Base-by-base conservation (phyloP, 805 yeast species). In the Kockiozyma suomiensis region DNA sequence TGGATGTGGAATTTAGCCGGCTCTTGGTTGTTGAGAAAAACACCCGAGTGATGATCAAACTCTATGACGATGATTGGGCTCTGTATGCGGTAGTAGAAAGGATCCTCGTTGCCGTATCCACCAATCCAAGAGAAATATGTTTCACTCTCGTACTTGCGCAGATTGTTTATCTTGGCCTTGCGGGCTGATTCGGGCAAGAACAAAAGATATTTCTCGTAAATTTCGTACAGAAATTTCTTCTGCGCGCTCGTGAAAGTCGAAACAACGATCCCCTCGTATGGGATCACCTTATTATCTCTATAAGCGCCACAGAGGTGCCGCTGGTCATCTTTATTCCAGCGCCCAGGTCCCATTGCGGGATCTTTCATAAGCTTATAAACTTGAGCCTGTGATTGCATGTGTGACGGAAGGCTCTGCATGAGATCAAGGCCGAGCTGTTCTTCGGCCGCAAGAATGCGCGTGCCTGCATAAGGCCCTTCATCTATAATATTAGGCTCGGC, bases 11-110 rank as follows among this genome's bases (percentile, higher is more conserved):
- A 50, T 43, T 50, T 50, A 43, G 26, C 40, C 2, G 54, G 54
- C 47, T 50, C 32, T 23, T 38, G 35, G 40, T 50, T 50, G 19
- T 15, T 42, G 4, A 50, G 28, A 25, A 50, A 50, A n/a, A 50
- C 54, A 12, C 54, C 54, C 3, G 54, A 50, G 19, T 50, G 54
- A 40, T 50, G 54, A 30, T 50, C 54, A 50, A 50, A 50, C 30
- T 50, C 54, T 1, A 40, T 41, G 19, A 50, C 8, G 28, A 50
- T 38, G 19, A 50, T 43, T 7, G 54, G 54, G 23, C 47, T 50
- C 21, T 50, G 54, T 3, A 50, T 50, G 28, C 54, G 54, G 47
- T 41, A 50, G 40, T 50, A 50, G 19, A 50, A 50, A 10, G 54
- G 48, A 23, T 38, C 47, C 2, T 40, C 37, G 37, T 8, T 13